phyloP scores from a whole-genome alignment of 2,329 filamentous ascomycete genomes.

The Nothophoma quercina region DNA sequence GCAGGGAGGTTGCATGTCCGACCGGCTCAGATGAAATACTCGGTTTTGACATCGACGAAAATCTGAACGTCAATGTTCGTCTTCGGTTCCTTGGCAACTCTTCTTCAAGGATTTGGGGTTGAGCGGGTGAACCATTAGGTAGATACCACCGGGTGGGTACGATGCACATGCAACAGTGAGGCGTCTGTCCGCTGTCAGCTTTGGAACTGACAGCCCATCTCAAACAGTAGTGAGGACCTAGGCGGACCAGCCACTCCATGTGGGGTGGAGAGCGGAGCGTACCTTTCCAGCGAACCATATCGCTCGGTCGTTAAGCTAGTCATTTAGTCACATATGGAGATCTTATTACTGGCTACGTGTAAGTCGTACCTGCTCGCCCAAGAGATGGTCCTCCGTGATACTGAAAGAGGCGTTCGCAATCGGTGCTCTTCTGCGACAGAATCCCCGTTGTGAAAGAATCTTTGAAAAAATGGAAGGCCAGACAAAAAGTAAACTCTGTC shows the following conservation, averaged over 20 bases:
- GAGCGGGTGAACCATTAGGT: not conserved
- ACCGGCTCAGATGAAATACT: not conserved
- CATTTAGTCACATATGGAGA: not conserved
- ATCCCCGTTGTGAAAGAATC: not conserved
- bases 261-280: not conserved
- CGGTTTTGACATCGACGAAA: not conserved
- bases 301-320: not conserved
- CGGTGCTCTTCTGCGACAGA: not conserved
- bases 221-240: slow-evolving; percentile 5
- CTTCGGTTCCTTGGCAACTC: not conserved
- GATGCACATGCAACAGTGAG: not conserved
- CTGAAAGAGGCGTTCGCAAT: slow-evolving; percentile 2
- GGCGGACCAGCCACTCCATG: not conserved
- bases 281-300: not conserved
- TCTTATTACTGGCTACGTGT: not conserved
- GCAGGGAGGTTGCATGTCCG: not conserved
- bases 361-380: slow-evolving; percentile 11
- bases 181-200: not conserved
- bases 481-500: too few species aligned
- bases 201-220: not conserved
- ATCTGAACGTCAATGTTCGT: not conserved
- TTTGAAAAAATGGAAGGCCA: not conserved
- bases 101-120: not conserved
- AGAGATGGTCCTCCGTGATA: not conserved
- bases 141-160: not conserved